Conservation (phyloP, 2,329 filamentous ascomycete genomes). For the Cylindrodendrum hubeiense region DNA sequence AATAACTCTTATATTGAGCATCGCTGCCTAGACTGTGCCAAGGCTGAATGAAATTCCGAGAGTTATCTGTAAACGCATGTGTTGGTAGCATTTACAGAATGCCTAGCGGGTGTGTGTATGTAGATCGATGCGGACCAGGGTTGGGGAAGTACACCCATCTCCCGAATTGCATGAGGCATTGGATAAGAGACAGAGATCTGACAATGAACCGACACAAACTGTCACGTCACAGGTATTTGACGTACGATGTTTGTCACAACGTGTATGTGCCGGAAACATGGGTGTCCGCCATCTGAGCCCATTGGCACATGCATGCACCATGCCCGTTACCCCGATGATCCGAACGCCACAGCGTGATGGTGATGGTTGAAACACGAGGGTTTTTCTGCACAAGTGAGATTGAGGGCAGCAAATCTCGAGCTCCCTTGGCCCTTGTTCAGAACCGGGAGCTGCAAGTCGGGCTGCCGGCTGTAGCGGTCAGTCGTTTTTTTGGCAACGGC, state of each 20-base stretch:
- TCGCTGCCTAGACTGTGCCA: no score
- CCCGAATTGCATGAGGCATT: neutral
- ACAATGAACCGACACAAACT: neutral
- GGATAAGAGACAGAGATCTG: neutral
- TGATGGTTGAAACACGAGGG: neutral
- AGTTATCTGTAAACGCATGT: neutral
- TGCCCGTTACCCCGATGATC: conserved; percentile 13
- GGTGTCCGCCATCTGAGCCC: neutral
- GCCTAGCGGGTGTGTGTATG: conserved; percentile 4
- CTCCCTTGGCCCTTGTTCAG: neutral
- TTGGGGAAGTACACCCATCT: neutral
- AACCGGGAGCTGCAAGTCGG: conserved; percentile 9
- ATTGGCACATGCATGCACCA: conserved; percentile 5
- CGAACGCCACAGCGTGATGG: neutral
- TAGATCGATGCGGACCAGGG: conserved; percentile 10
- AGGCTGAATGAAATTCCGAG: neutral
- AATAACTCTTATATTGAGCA: no score
- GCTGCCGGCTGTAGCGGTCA: conserved; percentile 12
- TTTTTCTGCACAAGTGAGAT: neutral
- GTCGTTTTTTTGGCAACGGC: neutral
- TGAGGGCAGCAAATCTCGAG: neutral
- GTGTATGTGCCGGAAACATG: neutral
- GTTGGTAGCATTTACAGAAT: neutral
- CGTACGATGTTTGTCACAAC: neutral
- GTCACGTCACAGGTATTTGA: neutral